phyloP scores from a whole-genome alignment of 83 land plant genomes.

The Picea abies region DNA sequence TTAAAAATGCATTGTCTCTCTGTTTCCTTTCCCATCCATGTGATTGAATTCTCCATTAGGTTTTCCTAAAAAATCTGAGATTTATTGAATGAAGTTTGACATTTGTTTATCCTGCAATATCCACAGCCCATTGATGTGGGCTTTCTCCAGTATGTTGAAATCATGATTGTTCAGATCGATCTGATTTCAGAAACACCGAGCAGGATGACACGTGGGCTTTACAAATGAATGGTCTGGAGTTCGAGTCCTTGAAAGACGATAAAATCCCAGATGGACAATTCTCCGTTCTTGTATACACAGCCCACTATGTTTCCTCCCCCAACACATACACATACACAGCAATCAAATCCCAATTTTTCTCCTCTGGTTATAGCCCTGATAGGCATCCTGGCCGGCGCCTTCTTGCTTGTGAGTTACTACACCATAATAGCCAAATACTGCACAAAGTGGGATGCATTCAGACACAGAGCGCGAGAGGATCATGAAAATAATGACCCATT shows the following conservation, averaged over 20 bases:
- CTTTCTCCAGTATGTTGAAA: neutral
- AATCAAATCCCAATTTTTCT: conserved; percentile 33
- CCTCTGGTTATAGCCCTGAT: conserved; percentile 70
- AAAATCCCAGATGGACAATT: neutral
- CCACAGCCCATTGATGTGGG: neutral
- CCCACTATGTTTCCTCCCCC: neutral
- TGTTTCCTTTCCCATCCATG: neutral
- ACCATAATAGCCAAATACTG: conserved; percentile 51
- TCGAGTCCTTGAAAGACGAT: neutral
- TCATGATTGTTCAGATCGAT: neutral
- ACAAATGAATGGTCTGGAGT: neutral
- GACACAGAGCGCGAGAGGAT: conserved; percentile 7
- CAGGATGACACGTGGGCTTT: too few relatives aligned
- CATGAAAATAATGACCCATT: conserved; percentile 15
- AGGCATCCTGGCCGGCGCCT: conserved; percentile 56
- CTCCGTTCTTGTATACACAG: too few relatives aligned
- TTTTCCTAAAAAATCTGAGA: neutral
- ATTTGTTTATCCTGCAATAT: neutral
- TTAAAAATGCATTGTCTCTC: neutral
- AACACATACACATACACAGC: neutral
- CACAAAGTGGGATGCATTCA: conserved; percentile 12
- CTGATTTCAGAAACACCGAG: neutral
- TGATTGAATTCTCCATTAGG: neutral
- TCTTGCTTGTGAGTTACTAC: conserved; percentile 62
- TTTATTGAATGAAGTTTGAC: neutral